Base-by-base conservation (phyloP, 306 rosid species). In the Quercus suber region DNA sequence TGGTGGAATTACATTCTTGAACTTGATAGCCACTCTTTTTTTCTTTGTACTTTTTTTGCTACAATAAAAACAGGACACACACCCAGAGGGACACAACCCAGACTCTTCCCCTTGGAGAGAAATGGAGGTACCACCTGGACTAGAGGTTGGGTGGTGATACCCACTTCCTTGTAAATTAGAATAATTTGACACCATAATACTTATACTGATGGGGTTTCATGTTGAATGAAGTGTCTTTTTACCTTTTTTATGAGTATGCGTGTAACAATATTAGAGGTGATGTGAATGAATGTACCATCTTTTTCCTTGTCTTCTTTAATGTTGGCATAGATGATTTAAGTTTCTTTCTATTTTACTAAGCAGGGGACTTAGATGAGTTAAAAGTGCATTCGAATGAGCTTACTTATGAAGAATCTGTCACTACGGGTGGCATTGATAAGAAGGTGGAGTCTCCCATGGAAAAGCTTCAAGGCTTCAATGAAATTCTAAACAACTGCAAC, bases 391-490 rank as follows among this genome's bases (percentile, higher is more conserved):
- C 98, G 69, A 96, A 96, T 77, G 99, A 91, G 86, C 87, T 96
- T 81, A 52, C 76, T 70, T 93, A 88, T 37, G 91, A 90, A 80
- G 93, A 77, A 56, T 88, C 92, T 58, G 52, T 88, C 79, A 89
- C 99, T 68, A 90, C 99, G 9, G 99, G 99, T 43, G 90, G 90
- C 80, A 88, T 96, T 75, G 86, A 83, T 55, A 90, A 85, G 93
- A 91, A 86, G 82, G 84, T 96, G 81, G 96, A 96, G 82, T 93
- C 98, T 79, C 99, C 99, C 65, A 77, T 88, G 61, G 98, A 96
- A 79, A 96, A 96, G 88, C 92, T 87, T 73, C 79, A 87, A 80
- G 92, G 91, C 72, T 96, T 91, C 82, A 87, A 82, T 7, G 78
- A 80, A 37, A 86, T 86, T 69, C 28, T 91, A 85, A 77, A 83